A percentile compares a stretch with the other conserved stretches of the same genome.
phyloP scores from a whole-genome alignment of 164 flowering plant genomes.

The Hamamelis virginiana region DNA sequence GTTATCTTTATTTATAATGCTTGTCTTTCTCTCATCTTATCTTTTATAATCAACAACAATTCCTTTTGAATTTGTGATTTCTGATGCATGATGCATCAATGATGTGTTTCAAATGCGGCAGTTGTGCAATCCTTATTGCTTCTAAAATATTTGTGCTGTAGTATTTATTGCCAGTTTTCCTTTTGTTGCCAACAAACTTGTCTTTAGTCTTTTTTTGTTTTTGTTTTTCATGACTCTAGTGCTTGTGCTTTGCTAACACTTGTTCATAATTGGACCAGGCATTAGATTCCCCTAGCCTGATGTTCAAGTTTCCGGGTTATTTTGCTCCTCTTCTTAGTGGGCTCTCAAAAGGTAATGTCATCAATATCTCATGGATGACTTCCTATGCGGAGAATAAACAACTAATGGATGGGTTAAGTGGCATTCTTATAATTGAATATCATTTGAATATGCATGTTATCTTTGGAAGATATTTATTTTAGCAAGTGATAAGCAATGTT shows the following conservation, averaged over 20 bases:
- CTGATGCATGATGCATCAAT: not conserved
- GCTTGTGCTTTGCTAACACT: not conserved
- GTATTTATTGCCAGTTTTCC: not conserved
- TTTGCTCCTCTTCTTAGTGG: conserved; percentile 60
- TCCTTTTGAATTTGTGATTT: not conserved
- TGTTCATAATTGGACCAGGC: conserved; percentile 50
- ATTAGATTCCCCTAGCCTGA: conserved; percentile 39
- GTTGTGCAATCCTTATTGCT: not conserved
- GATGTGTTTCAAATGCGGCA: not conserved
- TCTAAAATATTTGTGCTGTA: not conserved
- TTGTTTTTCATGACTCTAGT: no score
- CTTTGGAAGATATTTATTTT: no score
- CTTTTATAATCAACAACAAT: not conserved
- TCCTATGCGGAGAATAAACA: not conserved
- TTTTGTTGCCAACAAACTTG: not conserved
- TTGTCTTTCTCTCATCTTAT: not conserved
- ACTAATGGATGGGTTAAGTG: not conserved
- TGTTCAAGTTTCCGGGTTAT: conserved; percentile 34
- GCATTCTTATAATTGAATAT: no score
- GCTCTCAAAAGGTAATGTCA: conserved; percentile 59
- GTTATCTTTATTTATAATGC: not conserved
- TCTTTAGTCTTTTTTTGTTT: not conserved
- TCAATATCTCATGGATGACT: conserved; percentile 1
- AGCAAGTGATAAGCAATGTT: no score
- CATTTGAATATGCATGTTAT: no score